Evolutionary conservation across 2,329 filamentous ascomycete genomes (phyloP).

Genomic region (Dothideomycetes sp.): DNA sequence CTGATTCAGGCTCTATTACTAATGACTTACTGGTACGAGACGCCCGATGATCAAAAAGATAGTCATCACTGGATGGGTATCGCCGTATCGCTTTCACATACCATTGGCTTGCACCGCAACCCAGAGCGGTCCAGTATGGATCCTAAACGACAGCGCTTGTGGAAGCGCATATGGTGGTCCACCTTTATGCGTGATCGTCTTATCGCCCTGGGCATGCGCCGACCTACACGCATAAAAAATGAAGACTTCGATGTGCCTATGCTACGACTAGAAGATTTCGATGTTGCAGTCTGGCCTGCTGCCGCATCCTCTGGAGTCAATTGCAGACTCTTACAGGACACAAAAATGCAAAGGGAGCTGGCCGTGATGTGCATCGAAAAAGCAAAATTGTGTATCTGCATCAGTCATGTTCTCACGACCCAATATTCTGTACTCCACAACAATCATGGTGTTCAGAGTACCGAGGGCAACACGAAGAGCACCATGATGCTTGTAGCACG

Average conservation of each 20-base stretch:
- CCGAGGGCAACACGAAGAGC: conserved; percentile 56
- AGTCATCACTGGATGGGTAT: conserved; percentile 99
- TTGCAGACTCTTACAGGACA: conserved; percentile 61
- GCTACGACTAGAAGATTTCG: conserved; percentile 75
- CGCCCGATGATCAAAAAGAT: conserved; percentile 91
- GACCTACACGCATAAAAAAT: conserved; percentile 83
- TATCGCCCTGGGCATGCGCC: conserved; percentile 85
- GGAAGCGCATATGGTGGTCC: conserved; percentile 97
- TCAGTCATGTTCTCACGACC: conserved; percentile 78
- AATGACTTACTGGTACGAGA: conserved; percentile 98
- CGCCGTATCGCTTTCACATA: conserved; percentile 83
- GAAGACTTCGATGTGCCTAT: conserved; percentile 92
- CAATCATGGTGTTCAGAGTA: conserved; percentile 59
- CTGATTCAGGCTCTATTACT: conserved; percentile 80
- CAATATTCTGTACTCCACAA: conserved; percentile 88
- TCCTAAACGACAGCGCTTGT: conserved; percentile 62
- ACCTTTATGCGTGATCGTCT: conserved; percentile 91
- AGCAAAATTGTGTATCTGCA: conserved; percentile 77
- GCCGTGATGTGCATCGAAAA: conserved; percentile 87
- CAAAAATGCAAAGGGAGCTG: conserved; percentile 63
- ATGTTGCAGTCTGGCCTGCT: conserved; percentile 52
- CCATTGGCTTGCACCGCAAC: conserved; percentile 84
- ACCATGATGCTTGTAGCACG: conserved; percentile 88
- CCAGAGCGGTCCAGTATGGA: conserved; percentile 69
- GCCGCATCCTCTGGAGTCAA: conserved; percentile 56